These are phyloP conservation scores for Phytophthora ohioensis DNA, from an alignment of 352 stramenopile genomes.

Conservation along the genomic window DNA sequence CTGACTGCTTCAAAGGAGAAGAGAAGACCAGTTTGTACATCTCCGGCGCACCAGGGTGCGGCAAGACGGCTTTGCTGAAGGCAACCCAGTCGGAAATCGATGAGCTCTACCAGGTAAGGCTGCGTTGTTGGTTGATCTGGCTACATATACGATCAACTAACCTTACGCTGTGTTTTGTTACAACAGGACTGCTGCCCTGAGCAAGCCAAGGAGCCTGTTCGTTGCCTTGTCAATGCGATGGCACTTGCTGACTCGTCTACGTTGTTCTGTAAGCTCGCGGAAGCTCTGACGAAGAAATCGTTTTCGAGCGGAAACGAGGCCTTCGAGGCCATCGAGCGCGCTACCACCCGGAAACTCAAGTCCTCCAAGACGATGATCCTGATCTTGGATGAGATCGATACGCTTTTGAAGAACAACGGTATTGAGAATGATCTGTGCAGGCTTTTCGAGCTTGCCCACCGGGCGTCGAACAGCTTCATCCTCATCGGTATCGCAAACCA, in stretches of 20 bases:
- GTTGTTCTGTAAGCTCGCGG: slow-evolving; percentile 69
- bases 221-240: slow-evolving; percentile 82
- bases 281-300: slow-evolving; percentile 54
- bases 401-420: slow-evolving; percentile 69
- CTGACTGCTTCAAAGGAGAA: slow-evolving; percentile 56
- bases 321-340: slow-evolving; percentile 72
- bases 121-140: neutral
- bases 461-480: slow-evolving; percentile 65
- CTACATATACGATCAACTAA: slow-evolving; percentile 6
- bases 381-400: slow-evolving; percentile 87
- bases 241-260: slow-evolving; percentile 53
- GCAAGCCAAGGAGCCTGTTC: slow-evolving; percentile 49
- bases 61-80: slow-evolving; percentile 81
- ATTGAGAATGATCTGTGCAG: slow-evolving; percentile 76
- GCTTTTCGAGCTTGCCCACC: slow-evolving; percentile 83
- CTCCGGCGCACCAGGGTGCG: slow-evolving; percentile 78
- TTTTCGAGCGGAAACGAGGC: slow-evolving; percentile 58
- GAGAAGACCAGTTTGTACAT: slow-evolving; percentile 79
- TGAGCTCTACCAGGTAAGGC: slow-evolving; percentile 57
- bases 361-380: slow-evolving; percentile 73
- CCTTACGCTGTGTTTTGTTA: slow-evolving; percentile 13
- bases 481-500: slow-evolving; percentile 87
- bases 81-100: slow-evolving; percentile 58
- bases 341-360: slow-evolving; percentile 53
- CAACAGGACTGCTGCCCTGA: slow-evolving; percentile 43